These are phyloP conservation scores for Aspergillus leporis DNA, from an alignment of 495 filamentous ascomycete species.

Conservation along the genomic window DNA sequence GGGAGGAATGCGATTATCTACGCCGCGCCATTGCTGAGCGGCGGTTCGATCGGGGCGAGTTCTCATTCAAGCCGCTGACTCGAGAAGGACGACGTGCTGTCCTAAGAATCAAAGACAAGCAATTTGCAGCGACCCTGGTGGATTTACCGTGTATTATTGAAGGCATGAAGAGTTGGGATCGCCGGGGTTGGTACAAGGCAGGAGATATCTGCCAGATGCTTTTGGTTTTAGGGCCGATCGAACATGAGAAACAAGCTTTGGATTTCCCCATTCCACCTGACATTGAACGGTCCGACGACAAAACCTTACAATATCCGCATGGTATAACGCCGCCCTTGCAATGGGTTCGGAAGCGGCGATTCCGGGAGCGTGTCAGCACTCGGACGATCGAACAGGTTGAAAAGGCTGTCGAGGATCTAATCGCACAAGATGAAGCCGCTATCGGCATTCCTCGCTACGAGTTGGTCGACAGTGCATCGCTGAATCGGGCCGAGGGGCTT, in stretches of 20 bases:
- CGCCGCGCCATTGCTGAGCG: slow-evolving; percentile 68
- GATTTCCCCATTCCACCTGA: slow-evolving; percentile 63
- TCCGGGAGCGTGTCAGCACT: slow-evolving; percentile 73
- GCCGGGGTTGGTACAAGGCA: slow-evolving; percentile 86
- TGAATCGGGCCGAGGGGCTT: slow-evolving; percentile 51
- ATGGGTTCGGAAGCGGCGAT: slow-evolving; percentile 79
- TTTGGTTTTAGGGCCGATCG: slow-evolving; percentile 69
- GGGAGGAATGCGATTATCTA: slow-evolving; percentile 80
- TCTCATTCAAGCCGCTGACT: slow-evolving; percentile 77
- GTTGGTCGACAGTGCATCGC: slow-evolving; percentile 60
- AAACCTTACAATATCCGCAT: slow-evolving; percentile 79
- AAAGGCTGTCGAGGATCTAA: slow-evolving; percentile 72
- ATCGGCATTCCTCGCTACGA: slow-evolving; percentile 58
- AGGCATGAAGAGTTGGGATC: slow-evolving; percentile 95
- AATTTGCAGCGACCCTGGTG: slow-evolving; percentile 80
- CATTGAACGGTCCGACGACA: slow-evolving; percentile 57
- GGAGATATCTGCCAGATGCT: slow-evolving; percentile 97
- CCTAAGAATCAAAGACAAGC: slow-evolving; percentile 64
- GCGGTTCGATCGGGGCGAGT: slow-evolving; percentile 65
- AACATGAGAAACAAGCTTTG: slow-evolving; percentile 72
- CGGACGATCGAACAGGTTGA: slow-evolving; percentile 89
- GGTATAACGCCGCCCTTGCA: slow-evolving; percentile 91
- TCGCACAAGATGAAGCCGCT: slow-evolving; percentile 64
- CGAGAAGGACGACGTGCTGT: slow-evolving; percentile 72
- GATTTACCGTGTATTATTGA: slow-evolving; percentile 92